Evolutionary conservation across 2,329 filamentous ascomycete species (phyloP).

Genomic region (Fusarium guadeloupense): DNA sequence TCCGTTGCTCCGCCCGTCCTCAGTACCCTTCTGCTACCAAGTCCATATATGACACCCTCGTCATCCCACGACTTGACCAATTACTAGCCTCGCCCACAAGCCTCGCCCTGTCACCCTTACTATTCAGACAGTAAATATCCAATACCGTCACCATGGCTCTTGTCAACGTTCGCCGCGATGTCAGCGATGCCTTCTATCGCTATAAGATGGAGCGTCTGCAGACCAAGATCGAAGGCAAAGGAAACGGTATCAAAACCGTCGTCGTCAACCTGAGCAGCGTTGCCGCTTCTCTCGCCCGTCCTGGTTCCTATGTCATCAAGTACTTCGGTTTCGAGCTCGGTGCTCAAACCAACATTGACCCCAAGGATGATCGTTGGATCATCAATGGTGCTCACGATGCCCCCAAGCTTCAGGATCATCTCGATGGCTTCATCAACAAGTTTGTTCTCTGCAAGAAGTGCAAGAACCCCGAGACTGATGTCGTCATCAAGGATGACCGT

Average conservation of each 20-base stretch:
- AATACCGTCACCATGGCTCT: constrained; percentile 83
- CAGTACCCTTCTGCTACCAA: constrained; percentile 46
- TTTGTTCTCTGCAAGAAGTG: constrained; percentile 99
- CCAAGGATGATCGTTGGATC: constrained; percentile 98
- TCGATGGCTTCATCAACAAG: constrained; percentile 97
- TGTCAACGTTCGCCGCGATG: constrained; percentile 98
- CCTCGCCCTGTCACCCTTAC: constrained; percentile 28
- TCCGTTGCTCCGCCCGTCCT: constrained; percentile 53
- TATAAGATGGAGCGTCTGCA: constrained; percentile 99
- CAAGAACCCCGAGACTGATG: constrained; percentile 98
- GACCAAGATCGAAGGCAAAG: constrained; percentile 99
- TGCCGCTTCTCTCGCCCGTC: constrained; percentile 89
- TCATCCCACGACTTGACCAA: constrained; percentile 35
- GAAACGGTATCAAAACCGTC: constrained; percentile 99
- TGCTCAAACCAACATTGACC: constrained; percentile 97
- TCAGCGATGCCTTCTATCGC: constrained; percentile 98
- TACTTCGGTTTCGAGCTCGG: constrained; percentile 99
- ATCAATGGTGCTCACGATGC: constrained; percentile 99
- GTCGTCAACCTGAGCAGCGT: constrained; percentile 97
- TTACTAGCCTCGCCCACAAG: constrained; percentile 30
- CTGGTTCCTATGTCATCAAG: constrained; percentile 96
- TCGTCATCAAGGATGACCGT: constrained; percentile 91
- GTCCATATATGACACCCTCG: constrained; percentile 53
- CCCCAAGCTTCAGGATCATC: constrained; percentile 94
- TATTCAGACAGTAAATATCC: constrained; percentile 28